A percentile compares a stretch with the other conserved stretches of the same genome.
Evolutionary conservation across 257 asterid genomes (phyloP).

Genomic region (Solanum lycopersicoides): DNA sequence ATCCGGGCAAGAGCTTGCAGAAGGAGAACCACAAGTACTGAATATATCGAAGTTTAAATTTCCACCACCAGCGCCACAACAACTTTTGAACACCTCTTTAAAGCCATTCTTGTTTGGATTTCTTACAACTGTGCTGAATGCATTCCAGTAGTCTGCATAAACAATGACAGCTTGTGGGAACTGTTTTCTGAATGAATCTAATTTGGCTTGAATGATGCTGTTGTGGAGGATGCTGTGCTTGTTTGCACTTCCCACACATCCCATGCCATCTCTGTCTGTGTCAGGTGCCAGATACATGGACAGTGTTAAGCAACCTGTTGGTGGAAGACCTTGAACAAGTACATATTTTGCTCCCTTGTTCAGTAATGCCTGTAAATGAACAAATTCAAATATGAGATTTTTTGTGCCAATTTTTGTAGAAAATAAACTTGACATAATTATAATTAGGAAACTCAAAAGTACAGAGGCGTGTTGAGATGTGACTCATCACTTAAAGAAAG

Average conservation of each 20-base stretch:
- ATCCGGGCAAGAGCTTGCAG: conserved; percentile 31
- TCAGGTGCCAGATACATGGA: conserved; percentile 41
- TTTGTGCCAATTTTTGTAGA: not conserved
- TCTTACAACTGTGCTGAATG: conserved; percentile 32
- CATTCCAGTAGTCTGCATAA: conserved; percentile 58
- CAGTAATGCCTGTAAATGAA: conserved; percentile 33
- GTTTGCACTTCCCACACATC: conserved; percentile 46
- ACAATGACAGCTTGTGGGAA: conserved; percentile 43
- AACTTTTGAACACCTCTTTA: conserved; percentile 43
- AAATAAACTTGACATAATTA: not conserved
- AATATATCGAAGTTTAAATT: conserved; percentile 42
- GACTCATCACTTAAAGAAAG: not conserved
- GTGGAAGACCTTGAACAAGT: conserved; percentile 75
- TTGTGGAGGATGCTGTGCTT: conserved; percentile 45
- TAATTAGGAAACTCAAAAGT: not conserved
- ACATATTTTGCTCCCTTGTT: conserved; percentile 63
- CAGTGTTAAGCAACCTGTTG: conserved; percentile 80
- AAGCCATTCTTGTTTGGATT: conserved; percentile 35
- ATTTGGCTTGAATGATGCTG: conserved; percentile 31
- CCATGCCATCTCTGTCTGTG: conserved; percentile 41
- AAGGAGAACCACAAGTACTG: conserved; percentile 53
- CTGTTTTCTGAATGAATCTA: conserved; percentile 21
- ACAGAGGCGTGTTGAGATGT: not conserved
- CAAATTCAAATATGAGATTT: not conserved
- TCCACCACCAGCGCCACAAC: conserved; percentile 63